Conservation (phyloP, 805 yeast genomes). For the Candida michaelii region DNA sequence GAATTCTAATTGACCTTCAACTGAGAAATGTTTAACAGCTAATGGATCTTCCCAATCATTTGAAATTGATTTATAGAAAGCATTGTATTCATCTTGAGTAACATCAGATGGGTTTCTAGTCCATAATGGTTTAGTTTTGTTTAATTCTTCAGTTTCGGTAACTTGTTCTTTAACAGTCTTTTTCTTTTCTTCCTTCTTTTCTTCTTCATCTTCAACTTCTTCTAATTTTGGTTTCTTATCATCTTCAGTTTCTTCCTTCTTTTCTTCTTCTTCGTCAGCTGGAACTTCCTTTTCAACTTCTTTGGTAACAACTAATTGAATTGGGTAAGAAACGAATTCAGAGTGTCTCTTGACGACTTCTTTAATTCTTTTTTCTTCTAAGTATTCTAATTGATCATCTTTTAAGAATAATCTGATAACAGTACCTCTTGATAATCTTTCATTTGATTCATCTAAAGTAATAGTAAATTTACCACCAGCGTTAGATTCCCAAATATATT, state of each 20-base stretch:
- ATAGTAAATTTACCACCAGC: conserved; percentile 99
- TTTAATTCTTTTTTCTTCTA: conserved; percentile 99
- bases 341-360: conserved; percentile 99
- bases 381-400: conserved; percentile 98
- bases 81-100: conserved; percentile 96
- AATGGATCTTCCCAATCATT: conserved; percentile 99
- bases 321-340: conserved; percentile 98
- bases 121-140: conserved; percentile 99
- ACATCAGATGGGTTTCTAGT: conserved; percentile 98
- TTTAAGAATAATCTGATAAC: conserved; percentile 92
- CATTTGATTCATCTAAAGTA: conserved; percentile 83
- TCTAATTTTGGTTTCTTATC: conserved; percentile 77
- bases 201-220: conserved; percentile 70
- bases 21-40: conserved; percentile 99
- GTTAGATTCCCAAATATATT: conserved; percentile 99
- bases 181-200: conserved; percentile 69
- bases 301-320: conserved; percentile 96
- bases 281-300: conserved; percentile 98
- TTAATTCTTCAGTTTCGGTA: conserved; percentile 95
- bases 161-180: conserved; percentile 92
- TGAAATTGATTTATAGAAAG: conserved; percentile 98
- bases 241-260: conserved; percentile 50
- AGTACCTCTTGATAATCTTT: conserved; percentile 92
- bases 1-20: conserved; percentile 99
- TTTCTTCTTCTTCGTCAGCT: conserved; percentile 34